Evolutionary conservation across 805 yeast species (phyloP), one percentile per base, ranked within the genome.

Genomic region (Myxozyma sirexii): DNA sequence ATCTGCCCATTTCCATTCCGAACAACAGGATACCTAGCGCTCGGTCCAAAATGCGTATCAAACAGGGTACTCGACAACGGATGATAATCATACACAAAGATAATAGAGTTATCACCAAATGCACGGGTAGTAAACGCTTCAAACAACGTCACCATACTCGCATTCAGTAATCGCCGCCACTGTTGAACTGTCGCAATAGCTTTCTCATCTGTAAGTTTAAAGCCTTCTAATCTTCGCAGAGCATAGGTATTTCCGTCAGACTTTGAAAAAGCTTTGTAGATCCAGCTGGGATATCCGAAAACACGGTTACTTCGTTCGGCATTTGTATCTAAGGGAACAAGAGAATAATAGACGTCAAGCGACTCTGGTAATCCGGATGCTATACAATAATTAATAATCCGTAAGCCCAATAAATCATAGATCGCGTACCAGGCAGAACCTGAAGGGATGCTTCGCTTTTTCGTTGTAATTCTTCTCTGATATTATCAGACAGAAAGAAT

Each of bases 111-210:
- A 67, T 88, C 94, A 45, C 90, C 93, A 76, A 94, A 94, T 4
- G 90, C 87, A 57, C 90, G 82, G 4, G 93, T 84, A 0, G 97
- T 86, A 72, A 94, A 93, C 5, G 94, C 90, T 70, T 92, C 97
- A 44, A 82, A 80, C 4, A 90, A 75, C 42, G 81, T 79, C 1
- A 88, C 88, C 23, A 90, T 76, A 67, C 86, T 85, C 1, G 90
- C 80, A 63, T 77, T 75, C 6, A 75, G 74, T 45, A 76, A 67
- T 13, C 76, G 76, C 58, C 77, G 81, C 97, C 97, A 93, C 62
- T 74, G 78, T 67, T 85, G 84, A 56, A 88, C 81, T 4, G 80
- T 74, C 39, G 79, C 77, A 65, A 92, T 81, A 27, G 87, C 82
- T 51, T 77, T 73, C 62, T 89, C 89, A 52, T 84, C 82, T 0